phyloP scores from a whole-genome alignment of 2,329 filamentous ascomycete species.

The Apiospora rasikravindrae region DNA sequence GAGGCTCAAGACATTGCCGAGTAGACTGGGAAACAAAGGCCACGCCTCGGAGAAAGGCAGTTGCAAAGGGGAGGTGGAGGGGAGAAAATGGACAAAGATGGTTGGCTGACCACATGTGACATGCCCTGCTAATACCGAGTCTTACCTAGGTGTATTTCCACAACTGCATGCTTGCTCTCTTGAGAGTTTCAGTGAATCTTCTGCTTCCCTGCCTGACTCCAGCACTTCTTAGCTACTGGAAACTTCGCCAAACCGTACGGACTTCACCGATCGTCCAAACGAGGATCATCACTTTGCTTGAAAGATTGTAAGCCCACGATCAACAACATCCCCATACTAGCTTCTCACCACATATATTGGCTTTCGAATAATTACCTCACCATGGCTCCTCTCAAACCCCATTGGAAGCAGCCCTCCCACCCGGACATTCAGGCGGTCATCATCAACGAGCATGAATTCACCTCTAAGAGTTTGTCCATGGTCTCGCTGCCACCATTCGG shows the following conservation, averaged over 20 bases:
- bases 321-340: background rate
- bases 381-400: conserved; percentile 63
- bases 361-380: conserved; percentile 17
- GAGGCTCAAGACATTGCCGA: conserved; percentile 5
- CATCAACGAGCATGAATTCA: conserved; percentile 58
- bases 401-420: conserved; percentile 67
- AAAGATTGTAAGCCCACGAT: background rate
- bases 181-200: background rate
- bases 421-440: conserved; percentile 62
- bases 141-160: background rate
- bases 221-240: background rate
- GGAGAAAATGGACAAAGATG: background rate
- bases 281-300: background rate
- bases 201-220: background rate
- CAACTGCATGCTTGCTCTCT: background rate
- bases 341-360: background rate
- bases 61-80: background rate
- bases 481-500: conserved; percentile 64
- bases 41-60: background rate
- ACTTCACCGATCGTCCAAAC: background rate
- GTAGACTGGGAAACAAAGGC: background rate
- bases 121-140: background rate
- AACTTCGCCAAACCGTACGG: background rate
- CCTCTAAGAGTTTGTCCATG: conserved; percentile 64
- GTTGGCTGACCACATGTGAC: background rate